Conservation (phyloP, 495 filamentous ascomycete species). For the Cenococcum geophilum region DNA sequence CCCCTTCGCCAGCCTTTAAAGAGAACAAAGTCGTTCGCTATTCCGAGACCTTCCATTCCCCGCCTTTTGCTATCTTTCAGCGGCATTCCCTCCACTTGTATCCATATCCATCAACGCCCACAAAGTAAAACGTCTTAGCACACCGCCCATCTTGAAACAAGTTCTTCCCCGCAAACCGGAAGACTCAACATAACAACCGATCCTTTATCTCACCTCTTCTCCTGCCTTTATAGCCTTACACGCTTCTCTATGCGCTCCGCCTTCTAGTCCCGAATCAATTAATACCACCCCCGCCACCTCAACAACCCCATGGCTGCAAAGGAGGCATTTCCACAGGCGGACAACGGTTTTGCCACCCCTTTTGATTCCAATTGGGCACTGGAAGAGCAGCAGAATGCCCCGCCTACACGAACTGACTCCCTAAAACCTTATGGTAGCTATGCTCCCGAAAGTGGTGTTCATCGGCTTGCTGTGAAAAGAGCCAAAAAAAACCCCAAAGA, state of each 20-base stretch:
- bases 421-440: not conserved
- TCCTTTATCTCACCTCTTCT: not conserved
- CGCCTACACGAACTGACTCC: not conserved
- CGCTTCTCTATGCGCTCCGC: slow-evolving; percentile 2
- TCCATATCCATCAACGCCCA: not conserved
- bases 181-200: slow-evolving; percentile 12
- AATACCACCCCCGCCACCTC: not conserved
- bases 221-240: not conserved
- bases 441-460: not conserved
- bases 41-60: not conserved
- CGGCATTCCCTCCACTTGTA: too few relatives aligned
- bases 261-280: slow-evolving; percentile 6
- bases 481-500: slow-evolving; percentile 15
- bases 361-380: slow-evolving; percentile 14
- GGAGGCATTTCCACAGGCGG: slow-evolving; percentile 8
- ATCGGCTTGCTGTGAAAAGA: not conserved
- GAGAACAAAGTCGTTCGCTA: not conserved
- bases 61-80: too few relatives aligned
- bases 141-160: slow-evolving; percentile 12
- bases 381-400: not conserved
- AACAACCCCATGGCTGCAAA: slow-evolving; percentile 6
- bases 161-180: slow-evolving; percentile 2
- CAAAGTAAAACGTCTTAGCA: slow-evolving; percentile 5
- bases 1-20: not conserved
- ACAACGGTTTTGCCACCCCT: not conserved